A percentile compares a stretch with the other conserved stretches of the same genome.
Evolutionary conservation across 139 green algal genomes (phyloP).

Genomic region (Desmodesmus armatus): DNA sequence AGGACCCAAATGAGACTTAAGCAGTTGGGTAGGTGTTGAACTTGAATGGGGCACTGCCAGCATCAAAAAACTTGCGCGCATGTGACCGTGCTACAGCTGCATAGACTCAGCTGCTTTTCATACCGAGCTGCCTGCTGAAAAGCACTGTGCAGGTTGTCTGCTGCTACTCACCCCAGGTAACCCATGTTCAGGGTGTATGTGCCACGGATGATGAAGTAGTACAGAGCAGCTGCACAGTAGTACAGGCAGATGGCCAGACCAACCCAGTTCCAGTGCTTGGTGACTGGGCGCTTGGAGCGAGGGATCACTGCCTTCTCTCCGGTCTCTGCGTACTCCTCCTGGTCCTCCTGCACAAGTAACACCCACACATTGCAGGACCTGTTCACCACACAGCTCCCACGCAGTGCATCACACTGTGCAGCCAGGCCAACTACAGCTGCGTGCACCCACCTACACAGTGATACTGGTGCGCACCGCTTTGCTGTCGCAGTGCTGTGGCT

Average conservation of each 20-base stretch:
- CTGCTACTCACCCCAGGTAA: conserved; percentile 37
- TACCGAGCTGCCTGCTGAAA: background rate
- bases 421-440: too few species aligned
- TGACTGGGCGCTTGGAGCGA: conserved; percentile 45
- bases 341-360: conserved; percentile 16
- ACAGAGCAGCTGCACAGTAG: conserved; percentile 41
- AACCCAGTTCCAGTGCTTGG: conserved; percentile 54
- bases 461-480: too few species aligned
- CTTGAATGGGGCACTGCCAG: background rate
- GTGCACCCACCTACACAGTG: too few species aligned
- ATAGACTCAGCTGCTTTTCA: background rate
- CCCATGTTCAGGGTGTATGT: conserved; percentile 53
- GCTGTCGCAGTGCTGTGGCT: too few species aligned
- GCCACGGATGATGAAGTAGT: conserved; percentile 48
- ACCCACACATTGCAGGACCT: too few species aligned
- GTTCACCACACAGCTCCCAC: background rate
- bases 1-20: background rate
- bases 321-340: conserved; percentile 51
- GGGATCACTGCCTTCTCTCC: conserved; percentile 47
- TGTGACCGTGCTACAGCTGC: too few species aligned
- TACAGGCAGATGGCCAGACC: conserved; percentile 50
- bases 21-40: too few species aligned
- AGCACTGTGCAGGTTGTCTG: background rate
- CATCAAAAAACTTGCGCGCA: too few species aligned
- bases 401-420: too few species aligned